Evolutionary conservation across 139 green algal genomes (phyloP).

Genomic region (Micractinium sp.): DNA sequence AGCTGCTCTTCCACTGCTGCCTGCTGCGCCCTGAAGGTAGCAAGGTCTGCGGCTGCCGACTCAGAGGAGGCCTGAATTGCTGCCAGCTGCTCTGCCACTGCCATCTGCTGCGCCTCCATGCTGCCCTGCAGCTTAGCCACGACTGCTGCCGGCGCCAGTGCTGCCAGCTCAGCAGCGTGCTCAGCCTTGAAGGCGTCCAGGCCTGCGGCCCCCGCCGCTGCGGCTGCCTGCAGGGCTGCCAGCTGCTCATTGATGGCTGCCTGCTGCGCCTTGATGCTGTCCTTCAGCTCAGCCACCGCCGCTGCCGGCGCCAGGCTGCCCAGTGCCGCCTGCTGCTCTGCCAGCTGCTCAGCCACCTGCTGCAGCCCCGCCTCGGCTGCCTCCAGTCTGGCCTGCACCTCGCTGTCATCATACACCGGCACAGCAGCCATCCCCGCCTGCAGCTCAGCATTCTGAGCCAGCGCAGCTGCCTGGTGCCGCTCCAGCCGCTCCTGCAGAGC

Average conservation of each 20-base stretch:
- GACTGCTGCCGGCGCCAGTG: background rate
- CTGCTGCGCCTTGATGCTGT: no score
- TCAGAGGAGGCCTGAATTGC: background rate
- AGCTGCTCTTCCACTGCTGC: background rate
- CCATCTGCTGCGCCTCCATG: background rate
- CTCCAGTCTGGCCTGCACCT: background rate
- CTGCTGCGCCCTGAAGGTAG: no score
- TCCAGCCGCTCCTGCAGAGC: no score
- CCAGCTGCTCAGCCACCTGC: background rate
- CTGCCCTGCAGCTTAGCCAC: background rate
- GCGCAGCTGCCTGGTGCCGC: no score
- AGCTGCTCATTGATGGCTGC: no score
- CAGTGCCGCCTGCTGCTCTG: background rate
- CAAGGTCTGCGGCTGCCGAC: background rate
- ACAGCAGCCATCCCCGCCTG: background rate
- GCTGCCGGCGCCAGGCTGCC: background rate
- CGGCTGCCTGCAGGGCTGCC: no score
- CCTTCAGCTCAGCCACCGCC: no score
- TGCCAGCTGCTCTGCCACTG: no score
- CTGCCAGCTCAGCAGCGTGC: background rate
- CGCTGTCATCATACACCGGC: background rate
- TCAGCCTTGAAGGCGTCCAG: no score
- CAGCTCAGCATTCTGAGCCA: background rate
- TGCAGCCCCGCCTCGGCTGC: background rate
- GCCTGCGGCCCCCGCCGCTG: no score